These are phyloP conservation scores for Aspergillus nanangensis DNA, from an alignment of 495 filamentous ascomycete species.

Conservation along the genomic window DNA sequence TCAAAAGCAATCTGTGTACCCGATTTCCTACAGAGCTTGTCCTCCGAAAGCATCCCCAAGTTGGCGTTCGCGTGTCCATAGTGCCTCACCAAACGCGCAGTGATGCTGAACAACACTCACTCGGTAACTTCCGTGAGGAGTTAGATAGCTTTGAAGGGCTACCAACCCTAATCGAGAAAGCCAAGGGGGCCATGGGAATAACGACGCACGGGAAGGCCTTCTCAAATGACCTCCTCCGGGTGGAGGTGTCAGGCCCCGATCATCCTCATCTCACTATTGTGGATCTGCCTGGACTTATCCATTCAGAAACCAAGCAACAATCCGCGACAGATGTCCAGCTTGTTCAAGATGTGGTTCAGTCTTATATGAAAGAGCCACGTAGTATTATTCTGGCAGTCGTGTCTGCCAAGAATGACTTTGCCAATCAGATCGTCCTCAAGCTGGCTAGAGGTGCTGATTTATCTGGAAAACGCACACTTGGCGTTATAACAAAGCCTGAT, in stretches of 20 bases:
- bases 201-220: constrained; percentile 30
- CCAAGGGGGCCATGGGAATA: constrained; percentile 51
- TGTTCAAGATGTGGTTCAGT: constrained; percentile 40
- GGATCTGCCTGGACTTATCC: constrained; percentile 51
- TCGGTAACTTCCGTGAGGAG: constrained; percentile 26
- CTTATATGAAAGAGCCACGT: constrained; percentile 47
- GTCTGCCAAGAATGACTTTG: constrained; percentile 47
- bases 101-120: constrained; percentile 15
- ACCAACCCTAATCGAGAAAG: constrained; percentile 40
- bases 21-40: constrained; percentile 56
- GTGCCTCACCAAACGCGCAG: constrained; percentile 25
- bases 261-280: constrained; percentile 52
- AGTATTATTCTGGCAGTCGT: constrained; percentile 52
- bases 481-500: constrained; percentile 52
- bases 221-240: constrained; percentile 43
- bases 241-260: constrained; percentile 50
- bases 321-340: constrained; percentile 39
- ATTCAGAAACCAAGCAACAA: constrained; percentile 43
- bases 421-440: constrained; percentile 42
- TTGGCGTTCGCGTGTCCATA: constrained; percentile 32
- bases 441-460: constrained; percentile 41
- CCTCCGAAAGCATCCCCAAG: constrained; percentile 36
- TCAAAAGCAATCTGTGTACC: constrained; percentile 48
- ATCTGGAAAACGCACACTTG: constrained; percentile 41
- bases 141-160: constrained; percentile 33